phyloP scores from a whole-genome alignment of 2,329 filamentous ascomycete genomes.

The Taxawa tesnikishii region DNA sequence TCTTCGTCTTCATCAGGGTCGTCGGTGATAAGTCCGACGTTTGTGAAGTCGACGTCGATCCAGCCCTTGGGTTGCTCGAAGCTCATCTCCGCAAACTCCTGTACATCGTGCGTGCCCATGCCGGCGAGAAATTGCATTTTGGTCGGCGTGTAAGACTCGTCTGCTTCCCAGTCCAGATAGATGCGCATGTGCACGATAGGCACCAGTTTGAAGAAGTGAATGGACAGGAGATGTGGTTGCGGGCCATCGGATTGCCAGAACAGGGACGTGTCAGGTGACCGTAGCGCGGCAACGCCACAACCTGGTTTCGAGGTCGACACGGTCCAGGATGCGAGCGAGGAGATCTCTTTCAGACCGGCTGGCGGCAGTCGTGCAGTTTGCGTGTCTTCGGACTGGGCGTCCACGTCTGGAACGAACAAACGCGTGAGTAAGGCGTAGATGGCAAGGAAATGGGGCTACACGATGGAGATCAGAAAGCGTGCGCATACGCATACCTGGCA shows the following conservation, averaged over 20 bases:
- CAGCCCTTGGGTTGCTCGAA: conserved; percentile 74
- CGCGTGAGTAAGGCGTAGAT: no score
- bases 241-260: conserved; percentile 85
- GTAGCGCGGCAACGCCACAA: conserved; percentile 63
- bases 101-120: conserved; percentile 80
- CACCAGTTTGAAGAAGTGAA: conserved; percentile 76
- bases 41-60: conserved; percentile 68
- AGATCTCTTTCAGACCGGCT: conserved; percentile 62
- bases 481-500: no score
- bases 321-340: conserved; percentile 70
- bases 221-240: conserved; percentile 69
- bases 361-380: conserved; percentile 17
- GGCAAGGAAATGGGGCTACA: no score
- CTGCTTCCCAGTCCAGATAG: conserved; percentile 79
- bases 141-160: conserved; percentile 94
- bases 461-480: no score
- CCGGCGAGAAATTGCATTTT: conserved; percentile 82
- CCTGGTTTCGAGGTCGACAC: conserved; percentile 73
- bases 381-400: background rate
- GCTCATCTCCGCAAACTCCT: conserved; percentile 72
- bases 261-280: conserved; percentile 57
- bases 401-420: no score
- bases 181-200: conserved; percentile 68
- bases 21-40: conserved; percentile 39
- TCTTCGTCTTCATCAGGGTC: conserved; percentile 16